A percentile compares a stretch with the other conserved stretches of the same genome.
These are phyloP conservation scores for Globisporangium emineosum DNA, from an alignment of 352 stramenopile genomes.

Conservation along the genomic window DNA sequence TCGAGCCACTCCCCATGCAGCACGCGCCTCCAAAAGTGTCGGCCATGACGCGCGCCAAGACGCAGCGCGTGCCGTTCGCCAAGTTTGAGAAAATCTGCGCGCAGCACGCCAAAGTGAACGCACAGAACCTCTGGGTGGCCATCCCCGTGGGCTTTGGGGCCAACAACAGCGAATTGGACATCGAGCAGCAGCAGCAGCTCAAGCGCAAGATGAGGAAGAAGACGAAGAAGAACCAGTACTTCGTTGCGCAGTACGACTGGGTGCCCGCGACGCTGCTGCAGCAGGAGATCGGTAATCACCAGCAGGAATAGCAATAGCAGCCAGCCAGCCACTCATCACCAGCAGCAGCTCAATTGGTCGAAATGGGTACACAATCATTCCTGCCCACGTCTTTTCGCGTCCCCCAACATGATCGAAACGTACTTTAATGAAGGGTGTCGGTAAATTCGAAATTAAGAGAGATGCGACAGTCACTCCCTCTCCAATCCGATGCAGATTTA, in stretches of 20 bases:
- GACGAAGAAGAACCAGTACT: constrained; percentile 20
- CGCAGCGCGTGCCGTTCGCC: constrained; percentile 38
- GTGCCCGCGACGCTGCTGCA: constrained; percentile 45
- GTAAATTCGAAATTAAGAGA: neutral
- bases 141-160: constrained; percentile 36
- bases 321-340: no score
- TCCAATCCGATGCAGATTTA: neutral
- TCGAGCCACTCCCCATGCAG: constrained; percentile 37
- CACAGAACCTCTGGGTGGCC: constrained; percentile 58
- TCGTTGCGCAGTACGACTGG: constrained; percentile 55
- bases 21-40: constrained; percentile 30
- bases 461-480: neutral
- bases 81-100: constrained; percentile 49
- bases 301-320: neutral
- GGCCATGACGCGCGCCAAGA: constrained; percentile 26
- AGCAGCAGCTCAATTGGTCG: no score
- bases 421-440: neutral
- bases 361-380: constrained; percentile 5
- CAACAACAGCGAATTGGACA: neutral
- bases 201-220: constrained; percentile 14
- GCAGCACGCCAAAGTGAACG: constrained; percentile 42
- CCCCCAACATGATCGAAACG: no score
- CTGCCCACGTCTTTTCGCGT: neutral
- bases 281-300: constrained; percentile 10
- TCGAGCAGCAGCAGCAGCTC: constrained; percentile 18